A percentile compares a stretch with the other conserved stretches of the same genome.
Conservation (phyloP, 2,329 filamentous ascomycete species). For the Acrocalymma vagum region DNA sequence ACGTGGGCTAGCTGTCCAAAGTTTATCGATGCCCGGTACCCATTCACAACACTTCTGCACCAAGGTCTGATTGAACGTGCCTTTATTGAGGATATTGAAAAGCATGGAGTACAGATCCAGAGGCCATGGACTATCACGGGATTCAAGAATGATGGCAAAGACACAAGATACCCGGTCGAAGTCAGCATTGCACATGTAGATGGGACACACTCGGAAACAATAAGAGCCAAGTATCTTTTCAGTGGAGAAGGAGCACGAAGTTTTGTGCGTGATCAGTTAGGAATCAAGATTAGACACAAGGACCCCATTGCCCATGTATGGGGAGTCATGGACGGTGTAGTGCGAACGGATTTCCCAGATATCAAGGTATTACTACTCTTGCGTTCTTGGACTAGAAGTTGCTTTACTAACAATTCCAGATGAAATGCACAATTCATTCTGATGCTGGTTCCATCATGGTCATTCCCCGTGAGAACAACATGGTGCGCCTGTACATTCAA, state of each 20-base stretch:
- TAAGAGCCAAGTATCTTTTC: slow-evolving; percentile 69
- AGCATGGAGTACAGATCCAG: slow-evolving; percentile 64
- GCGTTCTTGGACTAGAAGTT: too few species aligned
- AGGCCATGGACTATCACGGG: slow-evolving; percentile 69
- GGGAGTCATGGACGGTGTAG: slow-evolving; percentile 73
- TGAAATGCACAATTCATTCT: slow-evolving; percentile 74
- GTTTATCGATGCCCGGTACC: slow-evolving; percentile 75
- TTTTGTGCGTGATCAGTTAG: slow-evolving; percentile 69
- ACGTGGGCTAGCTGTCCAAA: slow-evolving; percentile 88
- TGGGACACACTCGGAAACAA: slow-evolving; percentile 72
- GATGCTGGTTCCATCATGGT: slow-evolving; percentile 71
- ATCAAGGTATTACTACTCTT: slow-evolving; percentile 58
- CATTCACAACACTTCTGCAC: slow-evolving; percentile 69
- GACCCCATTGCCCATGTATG: slow-evolving; percentile 71
- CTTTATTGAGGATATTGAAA: slow-evolving; percentile 68
- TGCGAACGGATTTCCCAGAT: slow-evolving; percentile 69
- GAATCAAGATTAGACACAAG: slow-evolving; percentile 71
- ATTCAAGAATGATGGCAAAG: slow-evolving; percentile 67
- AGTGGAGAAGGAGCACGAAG: slow-evolving; percentile 69
- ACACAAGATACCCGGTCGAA: slow-evolving; percentile 79
- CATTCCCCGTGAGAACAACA: slow-evolving; percentile 64
- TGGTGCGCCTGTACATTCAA: slow-evolving; percentile 66
- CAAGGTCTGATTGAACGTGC: slow-evolving; percentile 70
- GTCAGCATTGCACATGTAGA: slow-evolving; percentile 81
- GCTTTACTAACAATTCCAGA: slow-evolving; percentile 49